Base-by-base conservation (phyloP, 805 yeast genomes). In the Saturnispora besseyi region DNA sequence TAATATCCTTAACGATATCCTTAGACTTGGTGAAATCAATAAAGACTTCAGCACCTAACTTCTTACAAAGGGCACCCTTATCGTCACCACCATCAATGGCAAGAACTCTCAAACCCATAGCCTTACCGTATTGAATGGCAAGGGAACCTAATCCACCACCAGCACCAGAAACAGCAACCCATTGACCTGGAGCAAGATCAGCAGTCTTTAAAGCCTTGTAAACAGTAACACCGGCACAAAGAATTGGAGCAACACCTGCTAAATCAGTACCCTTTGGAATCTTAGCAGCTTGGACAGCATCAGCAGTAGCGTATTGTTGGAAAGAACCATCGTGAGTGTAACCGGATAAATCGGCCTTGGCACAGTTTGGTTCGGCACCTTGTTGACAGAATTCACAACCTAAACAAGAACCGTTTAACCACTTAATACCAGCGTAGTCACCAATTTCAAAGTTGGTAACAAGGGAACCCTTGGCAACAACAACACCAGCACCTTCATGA, bases 141-240 rank as follows among this genome's bases (percentile, higher is more conserved):
- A 84, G 68, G 37, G 87, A 72, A 62, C 90, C 91, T 66, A 84
- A 75, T 62, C 91, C 90, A 66, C 90, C 90, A 66, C 80, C 86
- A 54, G 88, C 89, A 71, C 91, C 90, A 51, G 87, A 79, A 53
- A 84, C 72, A 53, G 80, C 78, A 57, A 82, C 84, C 82, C 84
- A 83, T 66, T 84, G 79, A 62, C 91, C 89, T 22, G 89, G 61
- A 48, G 88, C 65, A 62, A 82, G 71, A 55, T 76, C 77, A 53
- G 93, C 86, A 41, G 86, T 83, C 77, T 86, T 86, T 66, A 87
- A 74, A 45, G 93, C 95, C 76, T 86, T 86, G 81, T 87, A 87
- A 50, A 85, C 93, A 44, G 95, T 87, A 67, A 87, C 81, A 69
- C 95, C 95, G 42, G 95, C 95, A 73, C 95, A 87, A 64, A 87